Evolutionary conservation across 202 grass and related monocot species (phyloP).

Genomic region (Musa balbisiana): DNA sequence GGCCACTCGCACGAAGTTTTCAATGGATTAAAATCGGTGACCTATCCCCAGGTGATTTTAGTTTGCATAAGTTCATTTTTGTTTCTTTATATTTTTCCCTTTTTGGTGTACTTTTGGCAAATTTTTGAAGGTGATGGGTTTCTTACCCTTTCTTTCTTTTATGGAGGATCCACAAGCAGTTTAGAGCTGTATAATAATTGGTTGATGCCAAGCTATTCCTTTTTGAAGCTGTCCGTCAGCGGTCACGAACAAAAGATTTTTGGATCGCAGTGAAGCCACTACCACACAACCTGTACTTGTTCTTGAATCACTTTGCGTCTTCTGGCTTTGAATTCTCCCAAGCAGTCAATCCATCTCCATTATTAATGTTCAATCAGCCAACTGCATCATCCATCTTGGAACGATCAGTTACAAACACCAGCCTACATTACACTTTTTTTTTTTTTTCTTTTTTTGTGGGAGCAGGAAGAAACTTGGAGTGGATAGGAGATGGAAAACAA

Average conservation of each 20-base stretch:
- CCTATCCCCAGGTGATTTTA: constrained; percentile 49
- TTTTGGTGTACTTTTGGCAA: neutral
- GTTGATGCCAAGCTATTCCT: no score
- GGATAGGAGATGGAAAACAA: constrained; percentile 30
- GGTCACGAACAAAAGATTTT: constrained; percentile 67
- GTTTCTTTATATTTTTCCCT: neutral
- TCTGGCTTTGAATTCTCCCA: constrained; percentile 51
- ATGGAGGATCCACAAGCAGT: neutral
- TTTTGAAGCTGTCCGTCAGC: constrained; percentile 42
- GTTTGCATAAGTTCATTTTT: neutral
- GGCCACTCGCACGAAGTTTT: constrained; percentile 65
- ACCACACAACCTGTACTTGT: constrained; percentile 29
- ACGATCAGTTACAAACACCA: constrained; percentile 24
- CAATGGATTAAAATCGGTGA: constrained; percentile 86
- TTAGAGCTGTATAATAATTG: no score
- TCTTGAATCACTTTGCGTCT: constrained; percentile 50
- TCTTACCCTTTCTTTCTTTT: neutral
- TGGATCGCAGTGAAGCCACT: constrained; percentile 23
- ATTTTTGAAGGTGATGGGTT: no score
- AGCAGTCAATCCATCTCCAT: constrained; percentile 24
- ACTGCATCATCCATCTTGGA: constrained; percentile 61
- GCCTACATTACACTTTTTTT: no score
- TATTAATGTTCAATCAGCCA: constrained; percentile 57
- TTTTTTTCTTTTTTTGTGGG: neutral
- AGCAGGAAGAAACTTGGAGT: constrained; percentile 41